These are phyloP conservation scores for Melianthus villosus DNA, from an alignment of 441 rosid species.

Conservation along the genomic window DNA sequence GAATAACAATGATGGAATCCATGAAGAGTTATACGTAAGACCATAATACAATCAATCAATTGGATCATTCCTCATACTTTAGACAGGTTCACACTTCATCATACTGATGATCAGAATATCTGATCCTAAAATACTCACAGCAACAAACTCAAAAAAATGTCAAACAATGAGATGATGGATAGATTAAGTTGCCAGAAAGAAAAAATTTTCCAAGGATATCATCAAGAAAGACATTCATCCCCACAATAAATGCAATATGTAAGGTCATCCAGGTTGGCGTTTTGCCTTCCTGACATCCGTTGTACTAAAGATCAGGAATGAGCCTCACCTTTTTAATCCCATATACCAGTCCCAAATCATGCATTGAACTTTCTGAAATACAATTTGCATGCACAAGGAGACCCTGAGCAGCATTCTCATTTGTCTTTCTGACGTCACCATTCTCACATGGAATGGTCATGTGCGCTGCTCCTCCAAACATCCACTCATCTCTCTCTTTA, in stretches of 20 bases:
- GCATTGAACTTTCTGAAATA: constrained; percentile 28
- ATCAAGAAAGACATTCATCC: not conserved
- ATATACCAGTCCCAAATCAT: constrained; percentile 35
- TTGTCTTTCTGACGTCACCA: constrained; percentile 9
- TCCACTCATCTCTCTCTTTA: constrained; percentile 44
- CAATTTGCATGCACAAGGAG: constrained; percentile 64
- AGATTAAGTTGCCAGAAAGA: too few species aligned
- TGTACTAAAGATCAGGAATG: constrained; percentile 1
- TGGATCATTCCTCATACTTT: too few species aligned
- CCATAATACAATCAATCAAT: too few species aligned
- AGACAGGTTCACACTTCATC: too few species aligned
- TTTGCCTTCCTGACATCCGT: not conserved
- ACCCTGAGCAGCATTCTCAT: constrained; percentile 23
- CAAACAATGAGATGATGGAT: too few species aligned
- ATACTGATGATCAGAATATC: too few species aligned
- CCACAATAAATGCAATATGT: not conserved
- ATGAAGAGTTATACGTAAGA: too few species aligned
- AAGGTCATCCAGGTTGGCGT: not conserved
- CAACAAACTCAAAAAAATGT: too few species aligned
- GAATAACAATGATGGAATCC: too few species aligned
- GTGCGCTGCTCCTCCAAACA: constrained; percentile 61
- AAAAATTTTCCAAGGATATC: not conserved
- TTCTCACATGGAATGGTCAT: constrained; percentile 19
- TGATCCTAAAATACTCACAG: too few species aligned
- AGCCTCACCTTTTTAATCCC: constrained; percentile 43